A percentile compares a stretch with the other conserved stretches of the same genome.
Evolutionary conservation across 345 rosid genomes (phyloP).

Genomic region (Luvunga scandens): DNA sequence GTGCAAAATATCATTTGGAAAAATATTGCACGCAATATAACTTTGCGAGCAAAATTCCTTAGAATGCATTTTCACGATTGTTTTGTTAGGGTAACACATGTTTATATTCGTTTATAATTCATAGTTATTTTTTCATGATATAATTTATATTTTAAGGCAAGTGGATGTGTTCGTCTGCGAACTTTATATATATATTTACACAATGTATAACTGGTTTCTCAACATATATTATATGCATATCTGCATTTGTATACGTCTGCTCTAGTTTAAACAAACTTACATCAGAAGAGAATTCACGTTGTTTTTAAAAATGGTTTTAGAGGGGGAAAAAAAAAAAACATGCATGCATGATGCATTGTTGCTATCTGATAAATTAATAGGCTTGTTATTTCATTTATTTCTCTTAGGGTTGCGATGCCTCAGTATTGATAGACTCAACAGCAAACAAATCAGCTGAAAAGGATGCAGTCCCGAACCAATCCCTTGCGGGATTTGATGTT

Average conservation of each 20-base stretch:
- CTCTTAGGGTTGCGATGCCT: slow-evolving; percentile 43
- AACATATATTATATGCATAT: too few relatives aligned
- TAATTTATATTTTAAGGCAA: too few relatives aligned
- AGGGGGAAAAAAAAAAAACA: background rate
- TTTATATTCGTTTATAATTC: background rate
- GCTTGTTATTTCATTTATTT: slow-evolving; percentile 29
- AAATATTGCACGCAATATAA: slow-evolving; percentile 27
- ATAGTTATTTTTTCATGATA: too few relatives aligned
- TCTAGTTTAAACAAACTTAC: background rate
- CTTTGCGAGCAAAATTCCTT: slow-evolving; percentile 38
- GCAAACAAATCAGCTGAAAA: slow-evolving; percentile 36
- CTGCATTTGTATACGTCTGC: too few relatives aligned
- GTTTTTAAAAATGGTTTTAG: background rate
- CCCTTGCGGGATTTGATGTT: slow-evolving; percentile 30
- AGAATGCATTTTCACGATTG: slow-evolving; percentile 61
- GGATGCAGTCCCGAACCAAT: slow-evolving; percentile 27
- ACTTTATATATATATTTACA: too few relatives aligned
- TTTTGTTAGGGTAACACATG: slow-evolving; percentile 39
- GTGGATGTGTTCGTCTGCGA: too few relatives aligned
- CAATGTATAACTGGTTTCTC: too few relatives aligned
- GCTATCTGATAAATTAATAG: background rate
- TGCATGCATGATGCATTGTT: background rate
- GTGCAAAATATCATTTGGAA: slow-evolving; percentile 24
- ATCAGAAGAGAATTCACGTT: background rate
- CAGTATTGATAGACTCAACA: slow-evolving; percentile 31